Conservation (phyloP, 495 filamentous ascomycete genomes). For the Xanthoparmelia taractica region DNA sequence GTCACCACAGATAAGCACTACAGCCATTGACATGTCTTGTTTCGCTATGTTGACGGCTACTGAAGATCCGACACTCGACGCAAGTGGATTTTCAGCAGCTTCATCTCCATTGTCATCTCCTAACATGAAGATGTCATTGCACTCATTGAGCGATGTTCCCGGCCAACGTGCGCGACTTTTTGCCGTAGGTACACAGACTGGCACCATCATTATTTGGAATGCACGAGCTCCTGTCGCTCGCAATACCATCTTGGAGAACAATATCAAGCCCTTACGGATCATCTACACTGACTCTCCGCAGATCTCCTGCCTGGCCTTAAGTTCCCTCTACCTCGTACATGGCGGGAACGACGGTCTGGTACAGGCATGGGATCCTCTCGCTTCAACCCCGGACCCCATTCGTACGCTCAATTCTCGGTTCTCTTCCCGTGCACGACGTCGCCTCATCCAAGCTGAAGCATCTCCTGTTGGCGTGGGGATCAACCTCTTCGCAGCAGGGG, state of each 20-base stretch:
- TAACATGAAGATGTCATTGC: constrained; percentile 41
- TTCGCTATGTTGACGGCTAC: constrained; percentile 59
- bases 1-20: constrained; percentile 56
- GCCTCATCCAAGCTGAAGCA: constrained; percentile 63
- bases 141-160: constrained; percentile 51
- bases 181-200: constrained; percentile 72
- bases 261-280: constrained; percentile 58
- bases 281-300: constrained; percentile 90
- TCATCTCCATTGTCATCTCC: constrained; percentile 56
- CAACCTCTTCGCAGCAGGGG: constrained; percentile 76
- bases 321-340: constrained; percentile 81
- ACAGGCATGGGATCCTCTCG: constrained; percentile 92
- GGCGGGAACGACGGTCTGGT: constrained; percentile 93
- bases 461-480: constrained; percentile 57
- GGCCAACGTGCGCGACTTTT: constrained; percentile 77
- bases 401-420: constrained; percentile 86
- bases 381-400: constrained; percentile 69
- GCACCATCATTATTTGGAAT: constrained; percentile 77
- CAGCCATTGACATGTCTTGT: constrained; percentile 66
- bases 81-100: constrained; percentile 44
- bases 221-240: constrained; percentile 55
- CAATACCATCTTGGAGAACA: constrained; percentile 43
- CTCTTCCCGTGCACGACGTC: constrained; percentile 67
- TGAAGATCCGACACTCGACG: constrained; percentile 65
- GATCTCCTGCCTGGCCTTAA: constrained; percentile 76